Evolutionary conservation across 495 filamentous ascomycete species (phyloP), one percentile per base, ranked within the genome.

Genomic region (Sporormia fimetaria): DNA sequence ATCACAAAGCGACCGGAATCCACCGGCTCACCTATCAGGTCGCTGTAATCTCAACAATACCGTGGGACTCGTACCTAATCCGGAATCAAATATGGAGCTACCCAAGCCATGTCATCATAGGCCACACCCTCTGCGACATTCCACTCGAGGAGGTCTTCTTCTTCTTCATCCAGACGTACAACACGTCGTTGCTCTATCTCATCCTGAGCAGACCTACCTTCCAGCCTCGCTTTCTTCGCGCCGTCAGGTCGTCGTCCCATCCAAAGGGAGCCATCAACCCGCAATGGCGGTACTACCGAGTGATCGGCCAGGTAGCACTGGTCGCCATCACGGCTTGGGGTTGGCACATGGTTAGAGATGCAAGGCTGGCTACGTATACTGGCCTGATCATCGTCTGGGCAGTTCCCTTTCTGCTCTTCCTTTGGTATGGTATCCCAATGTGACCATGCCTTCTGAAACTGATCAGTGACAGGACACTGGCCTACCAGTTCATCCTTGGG

Each of bases 131-230:
- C 14, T 71, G 72, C 50, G 54, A 54, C 4, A 74, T 83, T 33
- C 79, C 79, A 0, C 46, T 67, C 2, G 79, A 83, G 53, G 79
- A 82, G 49, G 44, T 81, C 16, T 81, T 81, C 59, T 83, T 82
- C 65, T 82, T 82, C 57, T 55, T 80, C n/a, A 70, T 83, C 22
- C 79, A 83, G 56, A 82, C 78, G 5, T 83, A 80, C 54, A 77
- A 68, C 53, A 81, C 78, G 4, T 69, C 70, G 2, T 55, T 81
- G 21, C 51, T 81, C 16, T 83, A 83, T 54, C 61, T 75, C 6
- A 57, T 82, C 3, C 48, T 74, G 5, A 82, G 69, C 55, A 80
- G 77, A 47, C 65, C 73, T 18, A 58, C 75, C 11, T 70, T 82
- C 15, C 66, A 75, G 40, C 59, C 72, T 0, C 58, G 65, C 11